These are phyloP conservation scores for Vitis cinerea DNA, from an alignment of 164 flowering plant species.

Conservation along the genomic window DNA sequence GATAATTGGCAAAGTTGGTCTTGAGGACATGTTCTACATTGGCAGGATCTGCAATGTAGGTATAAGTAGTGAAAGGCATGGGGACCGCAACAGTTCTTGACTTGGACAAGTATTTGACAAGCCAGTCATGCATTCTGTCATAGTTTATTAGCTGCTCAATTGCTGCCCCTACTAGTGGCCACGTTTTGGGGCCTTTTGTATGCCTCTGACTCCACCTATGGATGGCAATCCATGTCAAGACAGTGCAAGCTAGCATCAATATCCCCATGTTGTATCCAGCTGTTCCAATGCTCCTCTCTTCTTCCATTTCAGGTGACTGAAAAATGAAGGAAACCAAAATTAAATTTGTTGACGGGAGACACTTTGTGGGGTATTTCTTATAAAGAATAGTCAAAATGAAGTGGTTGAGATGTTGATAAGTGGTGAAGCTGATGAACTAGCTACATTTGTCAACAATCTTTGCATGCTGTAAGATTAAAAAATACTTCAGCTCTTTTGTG, in stretches of 20 bases:
- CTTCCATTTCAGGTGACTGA: slow-evolving; percentile 9
- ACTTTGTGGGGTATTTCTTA: slow-evolving; percentile 2
- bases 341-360: background rate
- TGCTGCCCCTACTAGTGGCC: slow-evolving; percentile 93
- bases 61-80: slow-evolving; percentile 85
- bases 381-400: background rate
- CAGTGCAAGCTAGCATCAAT: slow-evolving; percentile 24
- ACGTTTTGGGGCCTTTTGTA: slow-evolving; percentile 78
- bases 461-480: slow-evolving; percentile 13
- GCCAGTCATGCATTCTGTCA: slow-evolving; percentile 93
- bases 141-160: slow-evolving; percentile 76
- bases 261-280: slow-evolving; percentile 26
- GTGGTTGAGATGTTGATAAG: slow-evolving; percentile 15
- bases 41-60: slow-evolving; percentile 88
- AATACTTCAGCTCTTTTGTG: slow-evolving; percentile 19
- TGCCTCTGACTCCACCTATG: slow-evolving; percentile 77
- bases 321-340: background rate
- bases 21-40: slow-evolving; percentile 87
- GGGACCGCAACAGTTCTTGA: slow-evolving; percentile 67
- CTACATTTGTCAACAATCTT: slow-evolving; percentile 30
- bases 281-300: slow-evolving; percentile 1
- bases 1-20: slow-evolving; percentile 83
- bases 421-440: slow-evolving; percentile 9
- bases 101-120: slow-evolving; percentile 55
- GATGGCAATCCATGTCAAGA: slow-evolving; percentile 55